Evolutionary conservation across 2,329 filamentous ascomycete species (phyloP), one percentile per base, ranked within the genome.

Genomic region (Lecanicillium sp.): DNA sequence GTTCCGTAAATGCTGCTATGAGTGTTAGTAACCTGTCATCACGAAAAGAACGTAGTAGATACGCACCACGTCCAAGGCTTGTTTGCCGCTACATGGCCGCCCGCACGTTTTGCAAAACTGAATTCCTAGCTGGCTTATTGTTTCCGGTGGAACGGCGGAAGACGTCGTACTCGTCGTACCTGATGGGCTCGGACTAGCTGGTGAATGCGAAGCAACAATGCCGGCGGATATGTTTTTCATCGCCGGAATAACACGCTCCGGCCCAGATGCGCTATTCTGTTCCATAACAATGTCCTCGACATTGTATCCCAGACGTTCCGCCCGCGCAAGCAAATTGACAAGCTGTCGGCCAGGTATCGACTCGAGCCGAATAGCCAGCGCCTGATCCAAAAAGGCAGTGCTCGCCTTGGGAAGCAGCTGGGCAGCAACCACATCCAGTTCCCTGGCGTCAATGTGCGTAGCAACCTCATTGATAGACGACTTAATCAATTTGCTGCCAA

Each of bases 261-360:
- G 11, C 22, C 11, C 11, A 11, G 22, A 25, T 11, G 22, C 22
- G 22, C 22, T 11, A 25, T 11, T 25, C 7, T 6, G 11, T 25
- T 25, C 22, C 22, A 35, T 63, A 11, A 74, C 56, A 3, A 72
- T 58, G 38, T 78, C 74, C 22, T 59, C 55, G 0, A 60, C 57
- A 35, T 75, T 67, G 40, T 78, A 78, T 3, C 75, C 75, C 0
- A 78, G 63, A 3, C 75, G 70, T 47, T 75, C 71, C 2, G 73
- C 72, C 27, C 67, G 61, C 2, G 73, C 73, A 15, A 78, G 61
- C 12, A 72, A 70, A 41, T 77, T 76, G 38, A 78, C 68, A 3
- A 78, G 62, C 12, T 67, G 63, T 18, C 70, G 65, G 1, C 71
- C 72, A 9, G 66, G 64, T 37, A 78, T 77, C 2, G 70, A 73